phyloP scores from a whole-genome alignment of 148 eudicot genomes.

The Pharnaceum exiguum region DNA sequence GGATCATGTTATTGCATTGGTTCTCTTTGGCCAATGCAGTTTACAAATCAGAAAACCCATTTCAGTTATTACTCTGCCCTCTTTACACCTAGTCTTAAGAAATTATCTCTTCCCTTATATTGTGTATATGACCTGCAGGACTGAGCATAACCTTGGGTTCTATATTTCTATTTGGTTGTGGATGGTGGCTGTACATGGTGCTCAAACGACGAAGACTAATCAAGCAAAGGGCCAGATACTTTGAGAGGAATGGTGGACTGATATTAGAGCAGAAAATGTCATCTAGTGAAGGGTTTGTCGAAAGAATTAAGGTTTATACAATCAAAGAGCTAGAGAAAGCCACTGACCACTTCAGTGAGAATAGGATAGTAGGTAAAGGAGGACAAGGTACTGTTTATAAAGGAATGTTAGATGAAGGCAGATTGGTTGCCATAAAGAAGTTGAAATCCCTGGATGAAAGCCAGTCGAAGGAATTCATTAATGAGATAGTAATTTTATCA shows the following conservation, averaged over 20 bases:
- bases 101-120: no score
- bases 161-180: constrained; percentile 2
- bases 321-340: constrained; percentile 23
- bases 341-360: constrained; percentile 26
- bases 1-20: neutral
- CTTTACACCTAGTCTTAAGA: no score
- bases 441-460: constrained; percentile 19
- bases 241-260: constrained; percentile 31
- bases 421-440: constrained; percentile 35
- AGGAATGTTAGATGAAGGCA: constrained; percentile 35
- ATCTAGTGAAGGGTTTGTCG: constrained; percentile 16
- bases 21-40: neutral
- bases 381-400: constrained; percentile 40
- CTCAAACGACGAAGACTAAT: constrained; percentile 12
- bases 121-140: constrained; percentile 16
- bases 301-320: constrained; percentile 19
- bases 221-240: constrained; percentile 15
- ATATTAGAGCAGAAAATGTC: constrained; percentile 28
- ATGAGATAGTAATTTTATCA: constrained; percentile 32
- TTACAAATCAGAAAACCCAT: neutral
- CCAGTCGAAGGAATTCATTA: constrained; percentile 26
- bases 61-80: neutral
- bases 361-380: constrained; percentile 35
- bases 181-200: constrained; percentile 10
- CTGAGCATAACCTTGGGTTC: constrained; percentile 21